Conservation (phyloP, 345 rosid genomes). For the Murraya paniculata region DNA sequence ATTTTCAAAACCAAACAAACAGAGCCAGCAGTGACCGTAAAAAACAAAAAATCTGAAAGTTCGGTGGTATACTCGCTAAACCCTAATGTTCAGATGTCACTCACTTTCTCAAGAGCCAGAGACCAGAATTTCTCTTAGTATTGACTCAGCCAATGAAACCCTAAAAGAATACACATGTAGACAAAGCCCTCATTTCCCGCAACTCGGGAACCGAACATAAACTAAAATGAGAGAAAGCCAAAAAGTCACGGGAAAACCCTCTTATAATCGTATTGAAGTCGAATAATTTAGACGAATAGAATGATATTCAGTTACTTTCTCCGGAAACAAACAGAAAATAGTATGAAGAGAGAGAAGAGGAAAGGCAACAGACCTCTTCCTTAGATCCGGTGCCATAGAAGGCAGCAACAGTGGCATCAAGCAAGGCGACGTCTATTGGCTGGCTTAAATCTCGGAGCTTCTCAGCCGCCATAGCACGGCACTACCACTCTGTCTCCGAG, state of each 20-base stretch:
- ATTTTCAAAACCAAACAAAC: neutral
- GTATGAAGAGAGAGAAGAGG: neutral
- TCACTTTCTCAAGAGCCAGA: neutral
- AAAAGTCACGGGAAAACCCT: neutral
- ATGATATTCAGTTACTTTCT: neutral
- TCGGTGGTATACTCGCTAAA: neutral
- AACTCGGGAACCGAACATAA: neutral
- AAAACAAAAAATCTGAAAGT: neutral
- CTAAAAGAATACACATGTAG: neutral
- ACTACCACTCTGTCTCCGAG: conserved; percentile 4
- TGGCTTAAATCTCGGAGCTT: conserved; percentile 91
- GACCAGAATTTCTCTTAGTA: neutral
- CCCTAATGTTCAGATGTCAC: neutral
- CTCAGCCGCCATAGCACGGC: conserved; percentile 79
- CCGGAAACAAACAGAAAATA: conserved; percentile 4
- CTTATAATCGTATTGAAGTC: conserved; percentile 16
- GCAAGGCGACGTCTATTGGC: conserved; percentile 87
- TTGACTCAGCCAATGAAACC: neutral
- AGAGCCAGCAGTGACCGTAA: neutral
- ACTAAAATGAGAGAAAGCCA: neutral
- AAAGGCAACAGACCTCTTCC: conserved; percentile 61
- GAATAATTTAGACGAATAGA: neutral
- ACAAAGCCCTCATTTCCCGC: neutral
- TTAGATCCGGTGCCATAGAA: conserved; percentile 99
- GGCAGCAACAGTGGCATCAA: conserved; percentile 97